These are phyloP conservation scores for Meredithiella fracta DNA, from an alignment of 2,329 filamentous ascomycete genomes.

Conservation along the genomic window DNA sequence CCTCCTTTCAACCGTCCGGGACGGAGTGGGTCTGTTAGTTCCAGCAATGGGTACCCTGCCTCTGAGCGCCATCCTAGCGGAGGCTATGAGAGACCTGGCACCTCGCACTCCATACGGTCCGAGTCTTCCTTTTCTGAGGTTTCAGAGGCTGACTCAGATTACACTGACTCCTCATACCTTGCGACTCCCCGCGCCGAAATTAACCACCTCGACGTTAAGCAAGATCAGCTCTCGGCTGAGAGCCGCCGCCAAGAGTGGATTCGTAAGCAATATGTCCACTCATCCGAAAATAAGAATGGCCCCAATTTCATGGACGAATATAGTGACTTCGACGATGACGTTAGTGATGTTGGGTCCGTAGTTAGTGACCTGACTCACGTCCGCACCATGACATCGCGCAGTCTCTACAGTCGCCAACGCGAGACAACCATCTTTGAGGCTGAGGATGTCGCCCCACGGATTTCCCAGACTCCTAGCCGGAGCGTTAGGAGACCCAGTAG, in stretches of 20 bases:
- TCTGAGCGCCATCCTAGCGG: slow-evolving; percentile 3
- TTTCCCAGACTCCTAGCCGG: slow-evolving; percentile 6
- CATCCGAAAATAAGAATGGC: slow-evolving; percentile 3
- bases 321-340: slow-evolving; percentile 12
- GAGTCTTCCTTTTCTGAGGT: slow-evolving; percentile 12
- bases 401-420: slow-evolving; percentile 12
- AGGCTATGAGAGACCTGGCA: slow-evolving; percentile 8
- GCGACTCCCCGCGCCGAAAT: slow-evolving; percentile 7
- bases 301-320: slow-evolving; percentile 9
- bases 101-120: slow-evolving; percentile 7
- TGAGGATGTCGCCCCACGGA: slow-evolving; percentile 11
- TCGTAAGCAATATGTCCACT: slow-evolving; percentile 14
- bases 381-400: slow-evolving; percentile 13
- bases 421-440: slow-evolving; percentile 13
- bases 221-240: slow-evolving; percentile 11
- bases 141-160: slow-evolving; percentile 13
- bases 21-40: slow-evolving; percentile 7
- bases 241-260: slow-evolving; percentile 14
- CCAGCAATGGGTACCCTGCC: slow-evolving; percentile 3
- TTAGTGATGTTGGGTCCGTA: slow-evolving; percentile 13
- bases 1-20: background rate
- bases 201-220: slow-evolving; percentile 6
- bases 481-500: slow-evolving; percentile 14
- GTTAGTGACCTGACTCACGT: slow-evolving; percentile 14
- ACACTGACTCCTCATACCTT: slow-evolving; percentile 12